Conservation (phyloP, 1,284 basidiomycete species). For the Trichosporon sp. region DNA sequence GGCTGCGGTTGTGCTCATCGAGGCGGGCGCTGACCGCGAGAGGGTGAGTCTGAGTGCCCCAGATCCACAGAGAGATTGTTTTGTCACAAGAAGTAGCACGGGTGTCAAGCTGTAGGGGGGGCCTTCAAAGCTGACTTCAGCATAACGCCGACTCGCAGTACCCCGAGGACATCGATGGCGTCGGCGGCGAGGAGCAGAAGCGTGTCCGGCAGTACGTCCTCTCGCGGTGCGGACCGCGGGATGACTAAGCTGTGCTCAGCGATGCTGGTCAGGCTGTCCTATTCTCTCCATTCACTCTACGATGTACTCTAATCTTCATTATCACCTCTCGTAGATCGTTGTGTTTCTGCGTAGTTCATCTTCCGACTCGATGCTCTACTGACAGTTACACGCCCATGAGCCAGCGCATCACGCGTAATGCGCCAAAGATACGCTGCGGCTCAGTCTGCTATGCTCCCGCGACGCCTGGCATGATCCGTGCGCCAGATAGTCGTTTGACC, state of each 20-base stretch:
- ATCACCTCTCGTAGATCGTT: no score
- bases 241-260: slow-evolving; percentile 21
- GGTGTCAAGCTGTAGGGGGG: no score
- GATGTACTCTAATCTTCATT: not conserved
- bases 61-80: no score
- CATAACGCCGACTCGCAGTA: slow-evolving; percentile 73
- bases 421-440: not conserved
- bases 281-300: not conserved
- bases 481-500: not conserved
- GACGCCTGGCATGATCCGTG: no score
- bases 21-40: slow-evolving; percentile 84
- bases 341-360: no score
- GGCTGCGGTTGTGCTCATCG: slow-evolving; percentile 79
- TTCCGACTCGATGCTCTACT: no score
- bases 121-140: slow-evolving; percentile 51
- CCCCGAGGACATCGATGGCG: slow-evolving; percentile 78
- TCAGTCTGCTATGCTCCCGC: not conserved
- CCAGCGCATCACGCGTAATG: no score
- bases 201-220: slow-evolving; percentile 66
- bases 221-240: slow-evolving; percentile 43
- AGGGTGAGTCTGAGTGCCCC: slow-evolving; percentile 59
- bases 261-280: no score
- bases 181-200: slow-evolving; percentile 79
- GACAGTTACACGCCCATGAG: no score
- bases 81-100: no score